Evolutionary conservation across 2,329 filamentous ascomycete genomes (phyloP).

Genomic region (Beauveria asiatica): DNA sequence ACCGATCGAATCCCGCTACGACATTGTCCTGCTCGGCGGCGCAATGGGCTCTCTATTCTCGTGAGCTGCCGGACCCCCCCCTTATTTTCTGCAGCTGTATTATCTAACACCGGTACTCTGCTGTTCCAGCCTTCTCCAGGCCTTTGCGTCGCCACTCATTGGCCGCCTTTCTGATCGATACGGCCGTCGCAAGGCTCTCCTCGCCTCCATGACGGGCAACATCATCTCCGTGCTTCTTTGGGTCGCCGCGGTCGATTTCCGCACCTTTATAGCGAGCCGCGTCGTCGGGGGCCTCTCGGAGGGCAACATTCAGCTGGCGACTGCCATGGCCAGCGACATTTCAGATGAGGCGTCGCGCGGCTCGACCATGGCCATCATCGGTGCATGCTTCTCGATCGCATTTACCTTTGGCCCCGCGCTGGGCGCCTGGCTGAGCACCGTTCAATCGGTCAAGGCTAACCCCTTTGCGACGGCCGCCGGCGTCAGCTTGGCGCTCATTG

Average conservation of each 20-base stretch:
- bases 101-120: not conserved
- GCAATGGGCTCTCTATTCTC: conserved; percentile 88
- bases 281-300: conserved; percentile 90
- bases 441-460: conserved; percentile 73
- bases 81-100: not conserved
- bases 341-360: conserved; percentile 78
- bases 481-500: conserved; percentile 75
- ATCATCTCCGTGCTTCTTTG: conserved; percentile 88
- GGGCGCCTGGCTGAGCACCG: conserved; percentile 74
- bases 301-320: conserved; percentile 92
- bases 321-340: conserved; percentile 93
- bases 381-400: conserved; percentile 91
- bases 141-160: conserved; percentile 84
- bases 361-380: conserved; percentile 91
- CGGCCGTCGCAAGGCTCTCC: conserved; percentile 76
- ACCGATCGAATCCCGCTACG: conserved; percentile 92
- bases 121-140: conserved; percentile 67
- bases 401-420: conserved; percentile 95
- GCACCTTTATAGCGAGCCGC: conserved; percentile 89
- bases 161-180: conserved; percentile 80
- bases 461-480: conserved; percentile 90
- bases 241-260: conserved; percentile 89
- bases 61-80: conserved; percentile 24
- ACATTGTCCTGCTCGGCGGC: conserved; percentile 90
- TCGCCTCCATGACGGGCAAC: conserved; percentile 89